phyloP scores from a whole-genome alignment of 1,284 basidiomycete species.

The Ceratobasidium sp. region DNA sequence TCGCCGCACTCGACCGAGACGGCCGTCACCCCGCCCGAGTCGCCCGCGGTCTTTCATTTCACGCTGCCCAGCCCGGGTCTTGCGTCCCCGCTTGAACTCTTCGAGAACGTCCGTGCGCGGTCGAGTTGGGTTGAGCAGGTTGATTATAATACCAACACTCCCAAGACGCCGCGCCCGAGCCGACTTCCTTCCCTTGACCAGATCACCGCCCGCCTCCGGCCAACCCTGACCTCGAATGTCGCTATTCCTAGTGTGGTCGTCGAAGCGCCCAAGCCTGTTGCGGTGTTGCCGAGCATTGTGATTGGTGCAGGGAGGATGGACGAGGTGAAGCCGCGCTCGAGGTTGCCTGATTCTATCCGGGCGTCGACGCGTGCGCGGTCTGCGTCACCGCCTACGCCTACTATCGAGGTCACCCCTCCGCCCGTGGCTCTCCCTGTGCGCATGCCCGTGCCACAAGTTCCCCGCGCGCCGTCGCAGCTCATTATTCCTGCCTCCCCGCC shows the following conservation, averaged over 20 bases:
- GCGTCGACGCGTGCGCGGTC: slow-evolving; percentile 38
- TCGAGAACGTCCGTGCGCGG: slow-evolving; percentile 61
- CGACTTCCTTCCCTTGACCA: slow-evolving; percentile 75
- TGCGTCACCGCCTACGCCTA: slow-evolving; percentile 27
- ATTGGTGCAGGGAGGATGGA: slow-evolving; percentile 23
- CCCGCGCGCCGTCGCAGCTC: background rate
- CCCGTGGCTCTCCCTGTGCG: background rate
- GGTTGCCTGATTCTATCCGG: slow-evolving; percentile 32
- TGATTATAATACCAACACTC: slow-evolving; percentile 61
- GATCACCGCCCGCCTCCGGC: slow-evolving; percentile 70
- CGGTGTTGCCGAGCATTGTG: background rate
- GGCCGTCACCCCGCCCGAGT: slow-evolving; percentile 74
- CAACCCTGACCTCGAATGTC: slow-evolving; percentile 15
- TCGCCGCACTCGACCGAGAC: slow-evolving; percentile 66
- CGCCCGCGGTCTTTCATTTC: slow-evolving; percentile 74
- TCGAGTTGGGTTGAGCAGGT: slow-evolving; percentile 72
- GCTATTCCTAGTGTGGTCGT: slow-evolving; percentile 4
- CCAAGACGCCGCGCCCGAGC: slow-evolving; percentile 44
- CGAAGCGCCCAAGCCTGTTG: slow-evolving; percentile 5
- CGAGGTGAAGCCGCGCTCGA: slow-evolving; percentile 34
- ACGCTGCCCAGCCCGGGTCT: slow-evolving; percentile 73
- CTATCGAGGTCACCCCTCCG: background rate
- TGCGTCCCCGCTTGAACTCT: slow-evolving; percentile 68
- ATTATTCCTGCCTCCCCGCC: slow-evolving; percentile 27
- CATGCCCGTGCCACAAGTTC: background rate